A percentile compares a stretch with the other conserved stretches of the same genome.
phyloP scores from a whole-genome alignment of 371 early-diverging fungal species.

The Actinomortierella wolfii region DNA sequence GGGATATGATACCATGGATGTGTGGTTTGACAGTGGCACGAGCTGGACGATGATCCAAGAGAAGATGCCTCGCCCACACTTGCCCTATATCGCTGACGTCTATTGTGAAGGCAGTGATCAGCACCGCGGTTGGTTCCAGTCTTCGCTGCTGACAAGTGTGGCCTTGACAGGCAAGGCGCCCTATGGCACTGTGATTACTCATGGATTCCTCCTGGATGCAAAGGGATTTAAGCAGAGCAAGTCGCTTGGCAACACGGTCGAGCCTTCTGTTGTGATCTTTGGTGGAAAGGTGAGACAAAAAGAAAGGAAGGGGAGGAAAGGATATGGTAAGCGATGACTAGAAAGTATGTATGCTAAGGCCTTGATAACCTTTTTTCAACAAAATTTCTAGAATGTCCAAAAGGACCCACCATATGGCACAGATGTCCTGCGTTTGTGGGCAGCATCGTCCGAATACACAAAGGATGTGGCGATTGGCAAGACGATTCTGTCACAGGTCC shows the following conservation, averaged over 20 bases:
- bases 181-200: slow-evolving; percentile 85
- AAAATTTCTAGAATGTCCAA: slow-evolving; percentile 53
- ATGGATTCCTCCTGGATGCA: slow-evolving; percentile 93
- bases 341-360: not conserved
- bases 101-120: slow-evolving; percentile 96
- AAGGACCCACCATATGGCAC: slow-evolving; percentile 83
- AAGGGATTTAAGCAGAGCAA: slow-evolving; percentile 95
- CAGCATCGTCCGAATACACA: slow-evolving; percentile 84
- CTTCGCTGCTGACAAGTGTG: slow-evolving; percentile 87
- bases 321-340: not conserved
- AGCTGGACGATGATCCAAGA: slow-evolving; percentile 79
- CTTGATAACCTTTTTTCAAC: not conserved
- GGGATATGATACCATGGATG: slow-evolving; percentile 91
- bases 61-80: slow-evolving; percentile 38
- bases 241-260: slow-evolving; percentile 89
- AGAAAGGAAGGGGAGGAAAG: not conserved
- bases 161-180: slow-evolving; percentile 81
- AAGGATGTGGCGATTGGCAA: slow-evolving; percentile 80
- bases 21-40: slow-evolving; percentile 95
- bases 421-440: slow-evolving; percentile 85
- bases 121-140: slow-evolving; percentile 98
- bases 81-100: slow-evolving; percentile 75
- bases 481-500: slow-evolving; percentile 64
- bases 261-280: slow-evolving; percentile 70
- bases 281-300: slow-evolving; percentile 63